Base-by-base conservation (phyloP, 2,329 filamentous ascomycete genomes). In the Talaromyces sp. region DNA sequence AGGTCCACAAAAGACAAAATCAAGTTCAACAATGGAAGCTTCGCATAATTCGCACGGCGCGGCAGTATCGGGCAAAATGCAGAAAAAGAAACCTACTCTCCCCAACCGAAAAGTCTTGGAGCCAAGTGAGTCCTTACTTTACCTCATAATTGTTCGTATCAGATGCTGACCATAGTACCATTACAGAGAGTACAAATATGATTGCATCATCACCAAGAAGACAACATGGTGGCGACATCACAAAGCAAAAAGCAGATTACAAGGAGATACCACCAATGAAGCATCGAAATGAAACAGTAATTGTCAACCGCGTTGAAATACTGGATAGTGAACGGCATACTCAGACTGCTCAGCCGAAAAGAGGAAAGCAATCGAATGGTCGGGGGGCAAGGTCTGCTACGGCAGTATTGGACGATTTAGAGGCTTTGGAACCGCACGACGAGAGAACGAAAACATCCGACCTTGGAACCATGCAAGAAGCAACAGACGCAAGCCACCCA, bases 141-240 rank as follows among this genome's bases (percentile, higher is more conserved):
- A 35, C 11, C 35, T 35, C 11, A 54, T 57, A 31, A 35, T 31
- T 56, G 53, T 14, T 56, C 4, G 21, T 43, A 62, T 69, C 60
- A 68, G 43, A 41, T 29, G 17, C 59, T 61, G 24, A 61, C 56
- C 6, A 57, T 27, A 51, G 43, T 26, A 48, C n/a, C 55, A 52
- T 52, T 54, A 50, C 63, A 83, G 81, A 82, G 73, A 80, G 72
- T 61, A 73, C 78, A 54, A 84, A 84, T 64, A 73, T 75, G n/a
- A 80, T 78, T 61, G 58, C 71, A n/a, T 74, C 72, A 7, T 68
- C 73, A 3, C 67, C 63, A 6, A 75, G 72, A 60, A 66, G 63
- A 51, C 60, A 61, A 62, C 59, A 61, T 62, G 29, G 24, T 29
- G 21, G 55, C 29, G 29, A 62, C 50, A 53, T 12, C 27, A 32